Conservation (phyloP, 1,284 basidiomycete species). For the Ceratorhiza oryzae-sativae region DNA sequence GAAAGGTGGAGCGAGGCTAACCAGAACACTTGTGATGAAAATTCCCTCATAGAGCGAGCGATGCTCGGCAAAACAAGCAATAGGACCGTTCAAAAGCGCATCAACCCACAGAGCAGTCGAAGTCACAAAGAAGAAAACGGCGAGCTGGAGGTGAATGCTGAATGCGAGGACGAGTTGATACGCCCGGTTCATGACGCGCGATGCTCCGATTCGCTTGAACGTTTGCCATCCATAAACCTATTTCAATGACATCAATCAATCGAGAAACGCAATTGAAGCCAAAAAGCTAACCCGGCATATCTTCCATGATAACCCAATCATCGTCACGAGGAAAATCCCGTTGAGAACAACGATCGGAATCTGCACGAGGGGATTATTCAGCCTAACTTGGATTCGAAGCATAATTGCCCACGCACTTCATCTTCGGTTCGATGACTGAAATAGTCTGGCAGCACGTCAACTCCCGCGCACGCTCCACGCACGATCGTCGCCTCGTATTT, state of each 20-base stretch:
- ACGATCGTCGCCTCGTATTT: conserved; percentile 65
- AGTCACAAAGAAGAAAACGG: conserved; percentile 74
- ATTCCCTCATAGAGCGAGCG: conserved; percentile 62
- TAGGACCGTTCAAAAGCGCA: conserved; percentile 69
- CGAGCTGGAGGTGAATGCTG: conserved; percentile 75
- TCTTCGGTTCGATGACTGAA: conserved; percentile 48
- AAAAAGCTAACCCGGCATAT: conserved; percentile 65
- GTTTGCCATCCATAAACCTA: conserved; percentile 83
- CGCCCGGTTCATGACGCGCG: conserved; percentile 69
- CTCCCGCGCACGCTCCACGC: conserved; percentile 64
- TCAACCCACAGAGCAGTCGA: conserved; percentile 78
- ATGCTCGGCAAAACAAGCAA: conserved; percentile 51
- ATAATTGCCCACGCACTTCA: conserved; percentile 43
- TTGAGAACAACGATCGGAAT: conserved; percentile 70
- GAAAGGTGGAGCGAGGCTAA: conserved; percentile 12
- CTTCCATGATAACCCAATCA: conserved; percentile 72
- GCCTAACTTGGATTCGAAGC: conserved; percentile 9
- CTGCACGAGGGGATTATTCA: conserved; percentile 55
- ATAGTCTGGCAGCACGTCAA: conserved; percentile 55
- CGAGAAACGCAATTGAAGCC: conserved; percentile 4
- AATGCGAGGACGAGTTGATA: conserved; percentile 71
- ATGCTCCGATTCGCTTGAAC: conserved; percentile 83
- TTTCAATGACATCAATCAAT: not conserved
- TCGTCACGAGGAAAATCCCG: conserved; percentile 63
- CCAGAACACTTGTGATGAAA: conserved; percentile 59